These are phyloP conservation scores for Boehmeria nivea DNA, from an alignment of 306 rosid genomes.

Conservation along the genomic window DNA sequence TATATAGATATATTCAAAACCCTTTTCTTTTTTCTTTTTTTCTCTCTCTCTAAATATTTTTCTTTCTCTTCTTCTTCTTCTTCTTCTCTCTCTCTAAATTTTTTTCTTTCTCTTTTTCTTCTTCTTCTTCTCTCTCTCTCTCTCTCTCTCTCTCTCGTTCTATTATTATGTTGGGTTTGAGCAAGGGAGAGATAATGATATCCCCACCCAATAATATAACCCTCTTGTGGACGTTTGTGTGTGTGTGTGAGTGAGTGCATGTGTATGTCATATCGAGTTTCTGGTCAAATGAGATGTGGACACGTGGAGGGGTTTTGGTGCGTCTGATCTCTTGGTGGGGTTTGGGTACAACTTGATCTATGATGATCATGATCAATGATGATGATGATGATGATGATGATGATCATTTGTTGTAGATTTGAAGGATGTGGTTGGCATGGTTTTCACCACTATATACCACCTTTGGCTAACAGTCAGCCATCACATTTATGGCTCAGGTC, in stretches of 20 bases:
- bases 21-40: neutral
- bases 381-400: slow-evolving; percentile 14
- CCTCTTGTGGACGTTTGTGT: slow-evolving; percentile 41
- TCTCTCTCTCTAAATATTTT: neutral
- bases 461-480: no score
- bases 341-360: neutral
- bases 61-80: neutral
- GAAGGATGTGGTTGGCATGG: slow-evolving; percentile 38
- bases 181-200: slow-evolving; percentile 20
- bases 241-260: slow-evolving; percentile 53
- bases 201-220: slow-evolving; percentile 57
- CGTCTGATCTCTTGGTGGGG: slow-evolving; percentile 36
- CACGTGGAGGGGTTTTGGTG: slow-evolving; percentile 27
- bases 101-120: slow-evolving; percentile 2
- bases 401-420: slow-evolving; percentile 17
- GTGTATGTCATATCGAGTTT: slow-evolving; percentile 36
- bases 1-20: neutral
- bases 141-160: slow-evolving; percentile 11
- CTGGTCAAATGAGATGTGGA: slow-evolving; percentile 6
- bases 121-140: slow-evolving; percentile 9
- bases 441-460: neutral
- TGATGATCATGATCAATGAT: slow-evolving; percentile 9
- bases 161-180: slow-evolving; percentile 40
- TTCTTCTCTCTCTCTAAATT: slow-evolving; percentile 20
- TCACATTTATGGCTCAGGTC: slow-evolving; percentile 2